Base-by-base conservation (phyloP, 208 protist species). In the Leishmania turanica region DNA sequence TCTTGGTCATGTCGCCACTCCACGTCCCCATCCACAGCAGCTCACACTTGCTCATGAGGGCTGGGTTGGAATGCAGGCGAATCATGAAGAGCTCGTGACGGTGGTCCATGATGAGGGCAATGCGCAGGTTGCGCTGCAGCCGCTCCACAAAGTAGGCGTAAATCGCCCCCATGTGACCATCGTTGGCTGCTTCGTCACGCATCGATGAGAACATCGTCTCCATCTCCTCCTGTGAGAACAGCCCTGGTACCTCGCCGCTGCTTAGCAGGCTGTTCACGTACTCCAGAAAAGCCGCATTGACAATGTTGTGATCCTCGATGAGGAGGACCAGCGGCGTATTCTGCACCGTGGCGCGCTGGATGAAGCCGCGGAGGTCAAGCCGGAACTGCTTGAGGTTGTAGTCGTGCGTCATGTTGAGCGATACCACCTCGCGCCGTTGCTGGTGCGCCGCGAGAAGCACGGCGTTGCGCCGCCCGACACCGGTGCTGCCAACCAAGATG, bases 231-330 rank as follows among this genome's bases (percentile, higher is more conserved):
- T 95, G 93, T 27, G 96, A 90, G 88, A 99, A 99, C 19, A 99
- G 89, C 31, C 97, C 97, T 8, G 99, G 96, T 31, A 99, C 92
- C 80, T 99, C 96, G 60, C 97, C 97, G 82, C 93, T 95, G 82
- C 94, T 96, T 53, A 99, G 87, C 51, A 98, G 85, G 64, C 96
- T 94, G 87, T 99, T 99, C 78, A 99, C 91, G 80, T 98, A 95
- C 90, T 99, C 98, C 27, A 99, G 86, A 90, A 99, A 99, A 17
- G 88, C 77, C 81, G 99, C 99, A 37, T 99, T 81, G 53, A 99
- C 98, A 72, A 99, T 95, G 86, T 99, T 97, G 83, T 98, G 96
- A 78, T 99, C 98, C 79, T 99, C 98, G 71, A 99, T 97, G 37
- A 99, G 90, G 5, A 99, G 86, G 72, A 99, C 97, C n/a, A 96